Conservation (phyloP, 2,329 filamentous ascomycete species). For the Sphaerostilbella broomeana region DNA sequence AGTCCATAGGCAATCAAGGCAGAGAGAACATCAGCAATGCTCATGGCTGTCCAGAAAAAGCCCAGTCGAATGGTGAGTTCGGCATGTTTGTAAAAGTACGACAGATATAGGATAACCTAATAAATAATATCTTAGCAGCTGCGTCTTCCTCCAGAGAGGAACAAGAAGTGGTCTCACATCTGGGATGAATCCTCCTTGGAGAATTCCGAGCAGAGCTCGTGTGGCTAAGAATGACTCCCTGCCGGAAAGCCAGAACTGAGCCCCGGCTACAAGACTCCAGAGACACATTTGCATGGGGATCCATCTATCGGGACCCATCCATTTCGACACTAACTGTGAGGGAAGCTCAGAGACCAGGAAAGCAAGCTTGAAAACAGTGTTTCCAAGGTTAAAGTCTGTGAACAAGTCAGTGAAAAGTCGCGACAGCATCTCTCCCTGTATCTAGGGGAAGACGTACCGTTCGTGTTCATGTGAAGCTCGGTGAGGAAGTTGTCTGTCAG, state of each 20-base stretch:
- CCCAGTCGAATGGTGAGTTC: slow-evolving; percentile 61
- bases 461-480: slow-evolving; percentile 36
- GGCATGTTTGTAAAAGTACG: slow-evolving; percentile 67
- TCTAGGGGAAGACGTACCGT: not conserved
- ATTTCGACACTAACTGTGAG: slow-evolving; percentile 54
- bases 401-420: not conserved
- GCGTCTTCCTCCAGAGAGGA: too few species aligned
- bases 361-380: slow-evolving; percentile 26
- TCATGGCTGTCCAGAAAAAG: slow-evolving; percentile 65
- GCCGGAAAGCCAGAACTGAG: slow-evolving; percentile 38
- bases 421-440: not conserved
- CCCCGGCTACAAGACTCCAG: slow-evolving; percentile 47
- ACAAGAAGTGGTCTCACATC: too few species aligned
- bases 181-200: slow-evolving; percentile 43
- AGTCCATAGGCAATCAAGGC: slow-evolving; percentile 42
- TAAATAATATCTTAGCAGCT: too few species aligned
- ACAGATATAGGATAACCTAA: slow-evolving; percentile 48
- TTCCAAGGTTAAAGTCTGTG: slow-evolving; percentile 30
- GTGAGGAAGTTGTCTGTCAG: slow-evolving; percentile 41
- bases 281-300: slow-evolving; percentile 52
- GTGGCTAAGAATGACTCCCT: slow-evolving; percentile 33
- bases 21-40: slow-evolving; percentile 45
- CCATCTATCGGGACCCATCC: slow-evolving; percentile 52
- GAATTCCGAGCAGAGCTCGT: slow-evolving; percentile 33
- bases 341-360: slow-evolving; percentile 40